Base-by-base conservation (phyloP, 257 asterid genomes). In the Salvia splendens region DNA sequence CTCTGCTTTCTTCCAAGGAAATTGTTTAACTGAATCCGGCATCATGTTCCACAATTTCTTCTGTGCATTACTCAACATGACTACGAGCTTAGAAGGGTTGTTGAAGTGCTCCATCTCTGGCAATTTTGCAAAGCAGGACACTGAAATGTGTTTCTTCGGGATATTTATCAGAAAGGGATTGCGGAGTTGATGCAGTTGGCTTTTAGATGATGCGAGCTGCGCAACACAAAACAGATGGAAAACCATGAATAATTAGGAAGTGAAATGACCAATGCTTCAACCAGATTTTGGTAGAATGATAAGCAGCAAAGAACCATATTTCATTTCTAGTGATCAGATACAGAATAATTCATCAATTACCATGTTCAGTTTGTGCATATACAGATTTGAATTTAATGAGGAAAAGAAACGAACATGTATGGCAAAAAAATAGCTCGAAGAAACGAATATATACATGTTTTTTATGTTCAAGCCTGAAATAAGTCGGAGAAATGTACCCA, bases 1-100 rank as follows among this genome's bases (percentile, higher is more conserved):
- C 78, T 67, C 86, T 15, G 88, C 86, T 77, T 80, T 76, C 73
- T 76, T 75, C 91, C 89, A 89, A n/a, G 87, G 92, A 64, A 84
- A 84, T 3, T 58, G 66, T 69, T 83, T 83, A 47, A 78, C 65
- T 5, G 87, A 61, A 68, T 62, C 88, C 45, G 87, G 95, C 63
- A 74, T n/a, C 42, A 46, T 3, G 54, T 75, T 67, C 76, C 69
- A 63, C 69, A 84, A 16, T 52, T 80, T 81, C 60, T 74, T 76
- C 77, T 72, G 58, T 20, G 76, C 65, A 57, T 61, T 10, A 41
- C 70, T 69, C 64, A 77, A 43, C 40, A 74, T 50, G 72, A 41
- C 61, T 70, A 67, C 64, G 57, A 79, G 70, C 72, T 73, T 83
- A 43, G 74, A 52, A 28, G 83, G 82, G 9, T 79, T 78, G 2